These are phyloP conservation scores for Scenedesmus sp. DNA, from an alignment of 163 green algal genomes.

Conservation along the genomic window DNA sequence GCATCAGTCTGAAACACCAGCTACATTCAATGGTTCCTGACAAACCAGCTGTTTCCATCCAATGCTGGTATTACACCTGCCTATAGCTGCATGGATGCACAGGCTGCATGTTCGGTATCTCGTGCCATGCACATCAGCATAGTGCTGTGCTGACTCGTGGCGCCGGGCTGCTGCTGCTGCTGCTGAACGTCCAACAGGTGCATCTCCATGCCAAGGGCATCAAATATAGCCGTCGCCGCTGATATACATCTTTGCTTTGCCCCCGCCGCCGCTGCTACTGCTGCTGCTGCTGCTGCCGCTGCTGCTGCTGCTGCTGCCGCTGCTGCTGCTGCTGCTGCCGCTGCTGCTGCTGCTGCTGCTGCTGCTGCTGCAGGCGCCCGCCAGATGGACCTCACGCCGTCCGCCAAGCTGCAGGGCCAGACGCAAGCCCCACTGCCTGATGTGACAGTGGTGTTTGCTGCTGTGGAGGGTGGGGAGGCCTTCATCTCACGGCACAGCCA, in stretches of 20 bases:
- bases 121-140: background rate
- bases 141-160: background rate
- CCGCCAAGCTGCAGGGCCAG: background rate
- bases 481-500: background rate
- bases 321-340: no score
- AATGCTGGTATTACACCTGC: background rate
- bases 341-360: background rate
- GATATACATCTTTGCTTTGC: no score
- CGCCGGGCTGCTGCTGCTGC: no score
- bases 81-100: background rate
- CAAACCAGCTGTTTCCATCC: no score
- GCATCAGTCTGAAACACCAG: background rate
- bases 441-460: slow-evolving; percentile 24
- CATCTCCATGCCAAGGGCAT: background rate
- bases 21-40: no score
- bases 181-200: background rate
- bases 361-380: background rate
- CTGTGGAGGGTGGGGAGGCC: background rate
- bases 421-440: background rate
- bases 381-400: background rate
- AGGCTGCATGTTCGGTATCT: background rate
- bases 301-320: no score
- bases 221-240: no score
- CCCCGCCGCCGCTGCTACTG: no score
- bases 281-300: no score